Base-by-base conservation (phyloP, 495 filamentous ascomycete genomes). In the Hyaloscypha bicolor region DNA sequence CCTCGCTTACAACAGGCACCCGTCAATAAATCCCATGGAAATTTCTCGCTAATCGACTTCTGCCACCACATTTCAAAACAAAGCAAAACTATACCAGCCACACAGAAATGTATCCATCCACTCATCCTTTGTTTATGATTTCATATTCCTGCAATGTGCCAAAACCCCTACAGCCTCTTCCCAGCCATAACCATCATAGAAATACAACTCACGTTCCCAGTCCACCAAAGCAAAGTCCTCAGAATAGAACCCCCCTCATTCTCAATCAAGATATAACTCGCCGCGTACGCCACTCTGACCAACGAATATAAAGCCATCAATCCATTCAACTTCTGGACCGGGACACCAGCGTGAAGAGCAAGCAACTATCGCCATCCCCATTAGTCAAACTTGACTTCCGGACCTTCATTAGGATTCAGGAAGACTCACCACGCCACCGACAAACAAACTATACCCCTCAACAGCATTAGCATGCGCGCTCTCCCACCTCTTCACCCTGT, bases 381-480 rank as follows among this genome's bases (percentile, higher is more conserved):
- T 33, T 59, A 6, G 8, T 59, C 25, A 56, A 21, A 25, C 25
- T 25, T 25, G 25, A 25, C 25, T 25, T 4, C 14, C 6, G 11
- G 6, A 32, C 6, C n/a, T 22, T 58, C 30, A 19, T 32, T 2
- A 31, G 30, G 9, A 30, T 9, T 6, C 2, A 6, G 22, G 30
- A 37, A 12, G 12, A 37, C 35, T 37, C 35, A 37, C 35, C 11
- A 81, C 74, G 1, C 75, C 76, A 19, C 75, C 79, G 5, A 77
- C 79, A 69, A 86, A 81, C 9, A 86, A 64, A 0, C 80, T 56
- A 65, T 75, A 86, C 30, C 80, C 77, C 71, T 86, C 84, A 6
- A 84, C 72, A 0, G 79, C 72, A 69, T 85, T 86, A 12, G 75
- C 77, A 67, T 83, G 79, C 19, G 82, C 80, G 0, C 78, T 73